These are phyloP conservation scores for Globisporangium spiculum DNA, from an alignment of 352 stramenopile genomes.

Conservation along the genomic window DNA sequence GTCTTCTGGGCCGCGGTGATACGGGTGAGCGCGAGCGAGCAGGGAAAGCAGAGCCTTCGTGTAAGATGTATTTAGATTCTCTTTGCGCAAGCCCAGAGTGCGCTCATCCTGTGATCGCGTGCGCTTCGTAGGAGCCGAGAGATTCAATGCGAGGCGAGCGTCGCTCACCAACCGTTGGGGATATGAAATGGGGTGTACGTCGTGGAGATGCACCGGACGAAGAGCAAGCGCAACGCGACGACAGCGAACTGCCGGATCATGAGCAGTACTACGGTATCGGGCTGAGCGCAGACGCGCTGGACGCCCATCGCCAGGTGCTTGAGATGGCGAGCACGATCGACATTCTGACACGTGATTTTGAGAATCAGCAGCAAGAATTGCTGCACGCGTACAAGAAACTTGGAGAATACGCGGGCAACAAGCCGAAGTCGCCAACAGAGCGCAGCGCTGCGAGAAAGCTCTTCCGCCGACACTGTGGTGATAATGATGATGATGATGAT, in stretches of 20 bases:
- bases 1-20: background rate
- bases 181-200: background rate
- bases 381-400: conserved; percentile 51
- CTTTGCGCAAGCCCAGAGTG: background rate
- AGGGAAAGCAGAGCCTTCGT: background rate
- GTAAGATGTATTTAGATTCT: background rate
- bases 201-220: background rate
- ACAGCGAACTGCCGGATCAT: background rate
- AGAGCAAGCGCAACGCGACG: background rate
- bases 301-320: conserved; percentile 59
- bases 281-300: conserved; percentile 28
- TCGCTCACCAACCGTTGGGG: background rate
- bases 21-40: background rate
- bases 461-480: background rate
- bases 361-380: conserved; percentile 51
- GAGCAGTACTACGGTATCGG: background rate
- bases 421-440: background rate
- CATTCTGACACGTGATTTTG: conserved; percentile 57
- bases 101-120: background rate
- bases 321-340: conserved; percentile 64
- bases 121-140: background rate
- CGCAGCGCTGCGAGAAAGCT: background rate
- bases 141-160: background rate
- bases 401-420: conserved; percentile 29
- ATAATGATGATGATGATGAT: background rate